These are phyloP conservation scores for Imleria badia DNA, from an alignment of 768 basidiomycete species.

Conservation along the genomic window DNA sequence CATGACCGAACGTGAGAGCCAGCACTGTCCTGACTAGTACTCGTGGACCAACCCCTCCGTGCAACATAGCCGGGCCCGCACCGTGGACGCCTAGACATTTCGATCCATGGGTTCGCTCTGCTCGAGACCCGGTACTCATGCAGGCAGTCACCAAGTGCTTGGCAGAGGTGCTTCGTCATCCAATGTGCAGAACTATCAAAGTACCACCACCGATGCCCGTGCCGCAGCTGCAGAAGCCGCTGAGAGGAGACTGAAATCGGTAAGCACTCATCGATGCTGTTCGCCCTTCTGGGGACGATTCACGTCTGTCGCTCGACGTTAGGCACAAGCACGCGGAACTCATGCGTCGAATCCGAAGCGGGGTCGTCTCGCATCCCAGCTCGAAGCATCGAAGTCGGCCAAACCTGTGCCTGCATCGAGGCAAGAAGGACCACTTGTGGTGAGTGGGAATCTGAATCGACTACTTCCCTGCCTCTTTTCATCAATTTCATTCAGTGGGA, in stretches of 20 bases:
- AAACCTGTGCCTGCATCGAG: constrained; percentile 38
- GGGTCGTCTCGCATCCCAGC: constrained; percentile 43
- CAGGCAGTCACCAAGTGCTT: constrained; percentile 50
- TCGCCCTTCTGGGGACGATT: constrained; percentile 21
- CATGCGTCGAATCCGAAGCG: constrained; percentile 45
- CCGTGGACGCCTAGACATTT: neutral
- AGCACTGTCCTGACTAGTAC: neutral
- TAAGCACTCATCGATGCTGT: constrained; percentile 33
- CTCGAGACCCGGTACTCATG: constrained; percentile 47
- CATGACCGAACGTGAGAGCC: constrained; percentile 18
- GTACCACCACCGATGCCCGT: constrained; percentile 42
- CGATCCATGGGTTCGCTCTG: constrained; percentile 55
- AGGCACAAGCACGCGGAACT: constrained; percentile 45
- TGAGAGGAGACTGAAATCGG: constrained; percentile 56
- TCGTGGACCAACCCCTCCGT: too few relatives aligned
- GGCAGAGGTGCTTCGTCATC: constrained; percentile 35
- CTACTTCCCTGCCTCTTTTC: constrained; percentile 26
- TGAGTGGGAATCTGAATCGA: constrained; percentile 32
- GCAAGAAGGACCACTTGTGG: constrained; percentile 44
- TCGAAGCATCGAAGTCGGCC: constrained; percentile 39
- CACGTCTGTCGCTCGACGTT: constrained; percentile 16
- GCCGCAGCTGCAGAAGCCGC: constrained; percentile 62
- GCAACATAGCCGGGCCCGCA: neutral
- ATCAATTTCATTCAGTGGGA: constrained; percentile 42
- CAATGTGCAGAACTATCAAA: constrained; percentile 21